phyloP scores from a whole-genome alignment of 2,329 filamentous ascomycete species.

The Albophoma yamanashiensis region DNA sequence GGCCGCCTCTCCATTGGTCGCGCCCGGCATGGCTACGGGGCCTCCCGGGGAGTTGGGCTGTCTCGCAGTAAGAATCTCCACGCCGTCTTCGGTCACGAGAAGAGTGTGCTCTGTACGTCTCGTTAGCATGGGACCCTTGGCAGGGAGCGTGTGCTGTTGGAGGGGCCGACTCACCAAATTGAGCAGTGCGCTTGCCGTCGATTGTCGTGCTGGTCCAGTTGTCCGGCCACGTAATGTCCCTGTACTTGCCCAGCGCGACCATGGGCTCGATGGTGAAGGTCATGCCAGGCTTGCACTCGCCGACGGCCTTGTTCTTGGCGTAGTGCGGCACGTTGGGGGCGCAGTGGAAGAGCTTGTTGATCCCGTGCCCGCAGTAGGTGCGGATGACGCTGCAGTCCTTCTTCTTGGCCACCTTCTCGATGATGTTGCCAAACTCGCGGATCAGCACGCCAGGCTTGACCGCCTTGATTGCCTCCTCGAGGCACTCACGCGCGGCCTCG shows the following conservation, averaged over 20 bases:
- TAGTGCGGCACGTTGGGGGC: slow-evolving; percentile 95
- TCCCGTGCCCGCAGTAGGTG: slow-evolving; percentile 92
- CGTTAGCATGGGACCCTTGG: slow-evolving; percentile 10
- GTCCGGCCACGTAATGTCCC: slow-evolving; percentile 94
- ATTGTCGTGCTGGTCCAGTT: slow-evolving; percentile 95
- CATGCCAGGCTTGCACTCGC: slow-evolving; percentile 90
- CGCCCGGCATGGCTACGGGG: slow-evolving; percentile 18
- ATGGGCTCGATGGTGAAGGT: slow-evolving; percentile 99
- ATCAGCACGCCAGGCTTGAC: slow-evolving; percentile 92
- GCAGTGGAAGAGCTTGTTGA: slow-evolving; percentile 89
- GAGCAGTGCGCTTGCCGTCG: slow-evolving; percentile 82
- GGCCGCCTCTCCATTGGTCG: not conserved
- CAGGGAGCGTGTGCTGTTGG: not conserved
- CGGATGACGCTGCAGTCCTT: slow-evolving; percentile 83
- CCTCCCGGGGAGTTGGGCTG: slow-evolving; percentile 66
- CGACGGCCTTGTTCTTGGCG: slow-evolving; percentile 95
- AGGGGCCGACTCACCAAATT: slow-evolving; percentile 59
- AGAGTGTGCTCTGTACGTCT: slow-evolving; percentile 59
- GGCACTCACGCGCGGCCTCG: slow-evolving; percentile 78
- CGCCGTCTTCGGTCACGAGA: slow-evolving; percentile 71
- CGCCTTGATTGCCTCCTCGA: slow-evolving; percentile 81
- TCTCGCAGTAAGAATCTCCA: slow-evolving; percentile 71
- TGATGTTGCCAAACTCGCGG: slow-evolving; percentile 85
- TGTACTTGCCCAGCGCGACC: slow-evolving; percentile 86
- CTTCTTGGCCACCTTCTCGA: slow-evolving; percentile 88